These are phyloP conservation scores for Trichosanthes truncata DNA, from an alignment of 306 rosid genomes.

Conservation along the genomic window DNA sequence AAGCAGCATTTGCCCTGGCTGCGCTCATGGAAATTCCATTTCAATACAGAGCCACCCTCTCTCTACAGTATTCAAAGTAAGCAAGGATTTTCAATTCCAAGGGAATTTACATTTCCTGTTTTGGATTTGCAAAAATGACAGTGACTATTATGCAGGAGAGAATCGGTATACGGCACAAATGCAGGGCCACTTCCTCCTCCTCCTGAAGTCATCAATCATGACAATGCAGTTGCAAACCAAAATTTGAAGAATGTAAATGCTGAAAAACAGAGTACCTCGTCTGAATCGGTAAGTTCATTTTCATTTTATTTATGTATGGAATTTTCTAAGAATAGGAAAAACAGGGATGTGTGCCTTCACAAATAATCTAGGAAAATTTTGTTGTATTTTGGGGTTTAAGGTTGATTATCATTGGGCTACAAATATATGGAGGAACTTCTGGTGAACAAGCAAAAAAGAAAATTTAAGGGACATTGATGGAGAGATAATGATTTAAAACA, in stretches of 20 bases:
- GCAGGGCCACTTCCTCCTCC: conserved; percentile 79
- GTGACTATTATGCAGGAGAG: conserved; percentile 28
- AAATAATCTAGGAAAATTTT: not conserved
- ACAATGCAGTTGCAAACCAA: conserved; percentile 37
- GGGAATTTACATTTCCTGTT: not conserved
- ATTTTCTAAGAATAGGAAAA: conserved; percentile 2
- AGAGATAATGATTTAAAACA: not conserved
- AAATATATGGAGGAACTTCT: not conserved
- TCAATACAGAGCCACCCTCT: conserved; percentile 70
- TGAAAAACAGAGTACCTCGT: conserved; percentile 35
- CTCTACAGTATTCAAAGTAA: conserved; percentile 33
- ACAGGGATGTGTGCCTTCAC: not conserved
- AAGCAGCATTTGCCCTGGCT: conserved; percentile 86
- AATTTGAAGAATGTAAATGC: conserved; percentile 14
- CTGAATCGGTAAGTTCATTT: conserved; percentile 43
- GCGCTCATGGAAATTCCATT: conserved; percentile 95
- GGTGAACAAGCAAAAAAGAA: not conserved
- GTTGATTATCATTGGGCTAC: not conserved
- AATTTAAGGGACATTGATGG: not conserved
- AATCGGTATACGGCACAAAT: conserved; percentile 21
- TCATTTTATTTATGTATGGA: not conserved
- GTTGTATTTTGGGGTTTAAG: not conserved
- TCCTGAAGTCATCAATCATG: conserved; percentile 52
- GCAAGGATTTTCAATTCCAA: not conserved
- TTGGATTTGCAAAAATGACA: not conserved